Evolutionary conservation across 495 filamentous ascomycete genomes (phyloP).

Genomic region (Thozetella sp.): DNA sequence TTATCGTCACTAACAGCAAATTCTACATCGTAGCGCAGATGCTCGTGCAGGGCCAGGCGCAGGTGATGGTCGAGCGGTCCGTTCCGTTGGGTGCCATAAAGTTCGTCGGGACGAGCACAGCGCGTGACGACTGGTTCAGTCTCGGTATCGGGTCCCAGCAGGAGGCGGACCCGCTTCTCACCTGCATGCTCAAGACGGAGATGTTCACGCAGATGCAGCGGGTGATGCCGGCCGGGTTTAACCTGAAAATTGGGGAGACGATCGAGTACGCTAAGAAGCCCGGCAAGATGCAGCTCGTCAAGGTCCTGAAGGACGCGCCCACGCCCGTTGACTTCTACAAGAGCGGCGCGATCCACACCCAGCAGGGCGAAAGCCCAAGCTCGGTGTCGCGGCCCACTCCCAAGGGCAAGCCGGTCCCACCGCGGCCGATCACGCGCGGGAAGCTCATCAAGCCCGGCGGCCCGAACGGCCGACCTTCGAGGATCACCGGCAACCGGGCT

Average conservation of each 20-base stretch:
- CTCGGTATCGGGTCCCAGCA: conserved; percentile 84
- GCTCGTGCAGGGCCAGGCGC: conserved; percentile 77
- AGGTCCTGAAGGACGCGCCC: conserved; percentile 83
- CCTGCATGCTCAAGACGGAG: conserved; percentile 95
- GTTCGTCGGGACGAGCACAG: conserved; percentile 73
- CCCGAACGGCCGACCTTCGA: conserved; percentile 78
- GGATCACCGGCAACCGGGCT: conserved; percentile 56
- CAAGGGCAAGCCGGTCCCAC: conserved; percentile 78
- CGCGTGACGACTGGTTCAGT: conserved; percentile 96
- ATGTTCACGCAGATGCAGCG: conserved; percentile 88
- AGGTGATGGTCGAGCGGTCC: conserved; percentile 78
- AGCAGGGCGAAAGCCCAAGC: conserved; percentile 78
- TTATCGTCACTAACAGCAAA: conserved; percentile 83
- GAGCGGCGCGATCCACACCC: conserved; percentile 86
- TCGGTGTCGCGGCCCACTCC: conserved; percentile 86
- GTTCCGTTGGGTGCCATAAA: conserved; percentile 87
- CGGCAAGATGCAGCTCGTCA: conserved; percentile 83
- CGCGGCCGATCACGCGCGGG: conserved; percentile 86
- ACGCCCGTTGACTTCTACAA: conserved; percentile 88
- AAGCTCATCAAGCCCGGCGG: conserved; percentile 90
- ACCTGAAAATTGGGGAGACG: conserved; percentile 76
- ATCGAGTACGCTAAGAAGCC: conserved; percentile 99
- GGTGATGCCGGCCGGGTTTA: conserved; percentile 74
- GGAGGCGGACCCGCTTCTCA: conserved; percentile 88
- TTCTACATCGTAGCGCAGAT: conserved; percentile 87